Evolutionary conservation across 129 eudicot genomes (phyloP).

Genomic region (Cynara cardunculus): DNA sequence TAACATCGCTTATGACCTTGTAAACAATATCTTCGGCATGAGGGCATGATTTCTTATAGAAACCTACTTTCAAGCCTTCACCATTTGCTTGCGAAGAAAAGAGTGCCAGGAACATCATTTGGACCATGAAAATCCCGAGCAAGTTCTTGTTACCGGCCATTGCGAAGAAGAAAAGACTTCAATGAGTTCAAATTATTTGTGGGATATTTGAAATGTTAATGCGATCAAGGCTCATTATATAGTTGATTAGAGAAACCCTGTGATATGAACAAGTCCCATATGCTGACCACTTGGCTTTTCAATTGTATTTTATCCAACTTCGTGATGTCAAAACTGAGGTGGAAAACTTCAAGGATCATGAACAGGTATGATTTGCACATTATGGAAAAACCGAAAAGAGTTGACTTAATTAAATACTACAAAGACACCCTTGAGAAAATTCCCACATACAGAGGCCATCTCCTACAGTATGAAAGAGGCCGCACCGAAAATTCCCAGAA

Average conservation of each 20-base stretch:
- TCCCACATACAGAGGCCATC: background rate
- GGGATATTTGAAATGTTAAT: conserved; percentile 11
- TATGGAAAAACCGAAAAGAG: background rate
- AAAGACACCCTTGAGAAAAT: background rate
- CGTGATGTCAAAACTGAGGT: background rate
- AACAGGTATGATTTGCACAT: conserved; percentile 14
- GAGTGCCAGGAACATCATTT: conserved; percentile 11
- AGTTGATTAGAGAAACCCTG: background rate
- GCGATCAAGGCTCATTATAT: background rate
- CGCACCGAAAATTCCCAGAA: background rate
- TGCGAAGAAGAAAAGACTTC: background rate
- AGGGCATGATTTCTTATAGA: conserved; percentile 61
- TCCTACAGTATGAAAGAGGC: background rate
- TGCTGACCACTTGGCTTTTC: background rate
- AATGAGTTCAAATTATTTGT: background rate
- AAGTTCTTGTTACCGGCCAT: conserved; percentile 15
- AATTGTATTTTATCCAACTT: background rate
- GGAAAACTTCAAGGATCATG: background rate
- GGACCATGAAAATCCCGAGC: conserved; percentile 11
- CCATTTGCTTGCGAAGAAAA: conserved; percentile 21
- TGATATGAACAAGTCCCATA: background rate
- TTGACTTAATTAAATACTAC: background rate
- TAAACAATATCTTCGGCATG: conserved; percentile 32
- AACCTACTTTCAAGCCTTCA: conserved; percentile 52
- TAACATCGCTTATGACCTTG: conserved; percentile 26